Conservation (phyloP, 345 rosid genomes). For the Lenwebbia sp. region DNA sequence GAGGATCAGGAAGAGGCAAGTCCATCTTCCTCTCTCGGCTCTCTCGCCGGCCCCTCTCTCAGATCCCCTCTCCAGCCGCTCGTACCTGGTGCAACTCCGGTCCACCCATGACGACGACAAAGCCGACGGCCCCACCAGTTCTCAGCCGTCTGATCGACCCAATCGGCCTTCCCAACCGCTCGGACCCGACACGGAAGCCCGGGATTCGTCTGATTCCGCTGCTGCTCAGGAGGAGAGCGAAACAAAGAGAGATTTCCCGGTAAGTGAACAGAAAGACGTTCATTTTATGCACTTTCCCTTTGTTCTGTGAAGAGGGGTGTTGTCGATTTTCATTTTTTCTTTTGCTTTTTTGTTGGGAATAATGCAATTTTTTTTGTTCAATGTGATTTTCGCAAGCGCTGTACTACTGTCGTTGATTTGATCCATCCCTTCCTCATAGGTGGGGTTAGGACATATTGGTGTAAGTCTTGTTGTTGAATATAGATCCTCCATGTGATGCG, state of each 20-base stretch:
- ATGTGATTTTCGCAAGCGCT: slow-evolving; percentile 9
- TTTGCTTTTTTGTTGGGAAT: background rate
- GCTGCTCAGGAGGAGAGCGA: background rate
- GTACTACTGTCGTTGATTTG: background rate
- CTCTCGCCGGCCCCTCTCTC: slow-evolving; percentile 68
- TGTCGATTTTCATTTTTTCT: background rate
- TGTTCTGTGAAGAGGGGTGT: background rate
- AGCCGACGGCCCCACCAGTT: background rate
- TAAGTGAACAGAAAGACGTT: slow-evolving; percentile 8
- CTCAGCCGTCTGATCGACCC: slow-evolving; percentile 25
- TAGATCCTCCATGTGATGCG: background rate
- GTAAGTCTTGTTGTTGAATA: background rate
- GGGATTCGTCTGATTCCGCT: background rate
- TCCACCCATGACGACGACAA: background rate
- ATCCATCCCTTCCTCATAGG: background rate
- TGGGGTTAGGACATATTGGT: background rate
- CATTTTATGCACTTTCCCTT: background rate
- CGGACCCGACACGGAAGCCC: slow-evolving; percentile 4
- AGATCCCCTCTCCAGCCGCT: slow-evolving; percentile 54
- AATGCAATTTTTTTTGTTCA: slow-evolving; percentile 19
- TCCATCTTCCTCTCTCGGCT: slow-evolving; percentile 64
- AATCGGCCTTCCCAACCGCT: slow-evolving; percentile 18
- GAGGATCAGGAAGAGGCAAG: slow-evolving; percentile 94
- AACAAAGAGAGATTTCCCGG: slow-evolving; percentile 11
- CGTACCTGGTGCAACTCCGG: slow-evolving; percentile 35